Evolutionary conservation across 179 eudicot species (phyloP).

Genomic region (Beta lomatogona): DNA sequence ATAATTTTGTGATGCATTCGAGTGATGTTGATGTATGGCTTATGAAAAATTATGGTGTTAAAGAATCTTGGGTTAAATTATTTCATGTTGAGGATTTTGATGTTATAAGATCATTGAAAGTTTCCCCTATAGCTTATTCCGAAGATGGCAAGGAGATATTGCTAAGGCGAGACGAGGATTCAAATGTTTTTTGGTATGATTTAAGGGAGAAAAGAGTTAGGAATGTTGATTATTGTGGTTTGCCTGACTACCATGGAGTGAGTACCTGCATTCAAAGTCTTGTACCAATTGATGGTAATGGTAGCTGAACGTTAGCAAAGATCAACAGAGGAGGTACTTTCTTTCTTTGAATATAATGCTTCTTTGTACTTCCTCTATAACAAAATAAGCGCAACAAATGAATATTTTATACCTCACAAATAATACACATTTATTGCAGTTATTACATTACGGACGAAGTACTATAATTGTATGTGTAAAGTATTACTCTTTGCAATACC

Average conservation of each 20-base stretch:
- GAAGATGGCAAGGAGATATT: conserved; percentile 13
- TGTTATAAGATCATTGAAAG: not conserved
- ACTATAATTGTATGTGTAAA: too few relatives aligned
- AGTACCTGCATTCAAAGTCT: conserved; percentile 9
- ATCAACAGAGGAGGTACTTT: too few relatives aligned
- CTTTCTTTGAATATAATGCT: too few relatives aligned
- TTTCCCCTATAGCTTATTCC: conserved; percentile 3
- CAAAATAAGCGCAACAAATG: too few relatives aligned
- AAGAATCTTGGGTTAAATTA: conserved; percentile 20
- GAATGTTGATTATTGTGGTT: conserved; percentile 1
- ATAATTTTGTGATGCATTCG: too few relatives aligned
- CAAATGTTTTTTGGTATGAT: conserved; percentile 22
- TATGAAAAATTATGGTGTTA: conserved; percentile 31
- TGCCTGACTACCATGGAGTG: not conserved
- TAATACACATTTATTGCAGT: too few relatives aligned
- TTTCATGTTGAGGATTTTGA: conserved; percentile 9
- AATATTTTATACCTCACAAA: too few relatives aligned
- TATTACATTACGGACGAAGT: too few relatives aligned
- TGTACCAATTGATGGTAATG: too few relatives aligned
- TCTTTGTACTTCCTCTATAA: too few relatives aligned
- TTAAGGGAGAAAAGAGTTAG: conserved; percentile 1
- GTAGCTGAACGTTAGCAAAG: too few relatives aligned
- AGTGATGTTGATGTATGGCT: conserved; percentile 21
- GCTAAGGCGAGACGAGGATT: conserved; percentile 1
- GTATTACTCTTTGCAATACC: too few relatives aligned